Evolutionary conservation across 2,329 filamentous ascomycete genomes (phyloP).

Genomic region (Trichoderma sp.): DNA sequence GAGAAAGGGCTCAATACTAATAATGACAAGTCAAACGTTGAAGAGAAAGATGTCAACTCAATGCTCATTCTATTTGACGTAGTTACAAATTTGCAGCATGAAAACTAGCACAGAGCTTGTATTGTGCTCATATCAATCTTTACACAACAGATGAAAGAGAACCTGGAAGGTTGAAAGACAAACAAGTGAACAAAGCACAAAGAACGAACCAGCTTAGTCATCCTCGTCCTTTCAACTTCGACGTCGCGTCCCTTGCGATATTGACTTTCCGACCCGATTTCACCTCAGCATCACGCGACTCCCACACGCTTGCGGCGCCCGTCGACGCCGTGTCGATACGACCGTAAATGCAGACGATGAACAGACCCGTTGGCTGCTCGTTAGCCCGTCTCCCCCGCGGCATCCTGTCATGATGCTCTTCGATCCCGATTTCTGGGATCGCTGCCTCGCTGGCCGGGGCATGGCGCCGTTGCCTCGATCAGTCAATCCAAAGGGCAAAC

Average conservation of each 20-base stretch:
- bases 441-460: background rate
- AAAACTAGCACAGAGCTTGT: background rate
- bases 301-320: background rate
- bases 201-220: background rate
- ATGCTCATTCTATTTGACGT: background rate
- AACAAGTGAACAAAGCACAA: background rate
- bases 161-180: background rate
- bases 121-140: background rate
- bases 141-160: background rate
- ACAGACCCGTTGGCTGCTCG: background rate
- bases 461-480: background rate
- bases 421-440: slow-evolving; percentile 14
- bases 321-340: background rate
- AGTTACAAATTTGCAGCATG: background rate
- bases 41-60: background rate
- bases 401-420: slow-evolving; percentile 1
- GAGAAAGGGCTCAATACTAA: background rate
- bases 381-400: background rate
- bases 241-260: background rate
- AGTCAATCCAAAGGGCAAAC: background rate
- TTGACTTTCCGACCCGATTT: background rate
- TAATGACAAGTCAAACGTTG: background rate
- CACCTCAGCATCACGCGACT: background rate
- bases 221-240: background rate
- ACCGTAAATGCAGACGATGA: slow-evolving; percentile 3